Evolutionary conservation across 2,329 filamentous ascomycete genomes (phyloP).

Genomic region (Fusarium verrucosum): DNA sequence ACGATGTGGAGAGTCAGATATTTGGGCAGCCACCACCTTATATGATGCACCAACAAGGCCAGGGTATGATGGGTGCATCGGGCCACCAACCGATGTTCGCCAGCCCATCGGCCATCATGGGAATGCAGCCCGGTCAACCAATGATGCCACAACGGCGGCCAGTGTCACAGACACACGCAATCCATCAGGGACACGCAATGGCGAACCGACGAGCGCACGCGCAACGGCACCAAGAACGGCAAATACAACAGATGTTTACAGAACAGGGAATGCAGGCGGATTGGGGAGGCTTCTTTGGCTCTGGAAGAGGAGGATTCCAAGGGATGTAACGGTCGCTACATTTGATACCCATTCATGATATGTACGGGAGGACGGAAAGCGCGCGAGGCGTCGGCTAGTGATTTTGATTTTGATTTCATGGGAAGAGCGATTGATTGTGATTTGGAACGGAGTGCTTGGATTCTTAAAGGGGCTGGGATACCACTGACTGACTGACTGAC

Average conservation of each 20-base stretch:
- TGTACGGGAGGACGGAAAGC: slow-evolving; percentile 41
- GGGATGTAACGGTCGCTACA: slow-evolving; percentile 52
- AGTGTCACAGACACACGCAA: slow-evolving; percentile 38
- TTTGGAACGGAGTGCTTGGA: slow-evolving; percentile 32
- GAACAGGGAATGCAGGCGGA: slow-evolving; percentile 57
- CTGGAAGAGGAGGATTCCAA: slow-evolving; percentile 55
- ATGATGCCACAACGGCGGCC: slow-evolving; percentile 40
- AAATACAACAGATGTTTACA: slow-evolving; percentile 62
- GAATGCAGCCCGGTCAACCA: slow-evolving; percentile 51
- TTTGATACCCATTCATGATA: slow-evolving; percentile 54
- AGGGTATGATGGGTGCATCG: slow-evolving; percentile 55
- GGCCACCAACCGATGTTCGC: slow-evolving; percentile 55
- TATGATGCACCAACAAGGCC: slow-evolving; percentile 61
- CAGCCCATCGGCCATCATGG: slow-evolving; percentile 54
- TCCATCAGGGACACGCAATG: slow-evolving; percentile 41
- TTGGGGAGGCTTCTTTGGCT: slow-evolving; percentile 59
- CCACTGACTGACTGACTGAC: slow-evolving; percentile 14
- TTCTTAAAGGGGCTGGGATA: slow-evolving; percentile 14
- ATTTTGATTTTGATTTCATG: slow-evolving; percentile 36
- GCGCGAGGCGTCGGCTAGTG: slow-evolving; percentile 41
- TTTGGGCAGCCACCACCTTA: slow-evolving; percentile 77
- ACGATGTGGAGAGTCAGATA: slow-evolving; percentile 77
- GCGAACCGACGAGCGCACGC: slow-evolving; percentile 38
- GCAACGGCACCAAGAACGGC: slow-evolving; percentile 50
- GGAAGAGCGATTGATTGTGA: slow-evolving; percentile 38